Evolutionary conservation across 257 asterid species (phyloP).

Genomic region (Solanum appendiculatum): DNA sequence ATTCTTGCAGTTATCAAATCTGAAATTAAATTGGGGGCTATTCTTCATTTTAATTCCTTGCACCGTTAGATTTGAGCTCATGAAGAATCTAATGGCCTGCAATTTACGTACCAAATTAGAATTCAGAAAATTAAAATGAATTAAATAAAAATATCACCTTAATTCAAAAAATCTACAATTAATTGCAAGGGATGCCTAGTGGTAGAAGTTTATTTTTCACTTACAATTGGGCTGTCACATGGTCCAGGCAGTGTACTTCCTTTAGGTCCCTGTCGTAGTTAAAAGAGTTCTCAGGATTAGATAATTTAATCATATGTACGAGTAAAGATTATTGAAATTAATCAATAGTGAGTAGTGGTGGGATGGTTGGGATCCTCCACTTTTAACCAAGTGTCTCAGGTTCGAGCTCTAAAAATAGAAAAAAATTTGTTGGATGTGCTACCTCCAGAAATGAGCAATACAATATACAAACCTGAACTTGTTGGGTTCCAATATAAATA

Average conservation of each 20-base stretch:
- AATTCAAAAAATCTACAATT: neutral
- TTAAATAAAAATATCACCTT: neutral
- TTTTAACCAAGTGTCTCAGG: rapidly evolving
- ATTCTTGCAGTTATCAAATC: slow-evolving; percentile 45
- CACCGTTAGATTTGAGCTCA: slow-evolving; percentile 50
- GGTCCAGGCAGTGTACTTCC: slow-evolving; percentile 34
- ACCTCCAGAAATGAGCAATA: neutral
- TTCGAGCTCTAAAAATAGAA: neutral
- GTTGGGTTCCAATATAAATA: too few species aligned
- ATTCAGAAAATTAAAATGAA: neutral
- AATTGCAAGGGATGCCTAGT: neutral
- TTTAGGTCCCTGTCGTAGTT: slow-evolving; percentile 24
- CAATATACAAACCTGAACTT: too few species aligned
- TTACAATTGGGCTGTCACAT: slow-evolving; percentile 63
- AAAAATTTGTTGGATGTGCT: neutral
- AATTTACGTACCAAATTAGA: neutral
- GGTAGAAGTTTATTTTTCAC: slow-evolving; percentile 4
- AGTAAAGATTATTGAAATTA: neutral
- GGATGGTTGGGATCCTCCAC: neutral
- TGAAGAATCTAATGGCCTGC: slow-evolving; percentile 57
- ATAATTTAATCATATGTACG: neutral
- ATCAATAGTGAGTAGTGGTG: neutral
- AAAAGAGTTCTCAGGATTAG: neutral
- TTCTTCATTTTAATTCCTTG: slow-evolving; percentile 39
- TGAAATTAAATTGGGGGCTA: slow-evolving; percentile 57